Percentiles rank a stretch among this genome's conserved stretches.
These are phyloP conservation scores for Citrus australasica DNA, from an alignment of 345 rosid species.

Conservation along the genomic window DNA sequence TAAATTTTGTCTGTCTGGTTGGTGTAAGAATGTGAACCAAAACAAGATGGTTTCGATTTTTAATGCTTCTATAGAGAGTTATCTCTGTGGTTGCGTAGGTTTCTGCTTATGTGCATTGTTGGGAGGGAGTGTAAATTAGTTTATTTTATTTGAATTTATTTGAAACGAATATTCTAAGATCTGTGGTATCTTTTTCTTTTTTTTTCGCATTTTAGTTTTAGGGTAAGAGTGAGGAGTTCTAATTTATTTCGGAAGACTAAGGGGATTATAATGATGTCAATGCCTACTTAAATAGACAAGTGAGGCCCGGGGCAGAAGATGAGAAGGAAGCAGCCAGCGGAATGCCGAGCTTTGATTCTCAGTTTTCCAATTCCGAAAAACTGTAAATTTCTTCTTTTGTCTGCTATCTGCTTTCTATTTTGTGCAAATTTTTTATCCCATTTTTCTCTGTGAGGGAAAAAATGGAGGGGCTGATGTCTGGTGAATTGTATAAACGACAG, in stretches of 20 bases:
- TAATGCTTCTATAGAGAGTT: background rate
- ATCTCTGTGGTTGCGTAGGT: slow-evolving; percentile 1
- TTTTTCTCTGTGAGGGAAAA: background rate
- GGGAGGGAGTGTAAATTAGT: background rate
- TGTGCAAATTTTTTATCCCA: background rate
- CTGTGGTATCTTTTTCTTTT: background rate
- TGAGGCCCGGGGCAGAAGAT: slow-evolving; percentile 27
- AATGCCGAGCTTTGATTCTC: slow-evolving; percentile 46
- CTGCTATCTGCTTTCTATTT: background rate
- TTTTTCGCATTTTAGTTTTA: slow-evolving; percentile 3
- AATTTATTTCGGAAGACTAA: slow-evolving; percentile 18
- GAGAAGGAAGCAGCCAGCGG: slow-evolving; percentile 27
- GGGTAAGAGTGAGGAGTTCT: slow-evolving; percentile 5
- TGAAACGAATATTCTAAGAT: background rate
- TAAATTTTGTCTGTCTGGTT: background rate
- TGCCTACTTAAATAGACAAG: slow-evolving; percentile 19
- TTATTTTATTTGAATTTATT: no score
- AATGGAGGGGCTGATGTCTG: background rate
- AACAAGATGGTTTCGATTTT: background rate
- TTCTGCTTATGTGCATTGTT: background rate
- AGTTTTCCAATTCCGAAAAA: slow-evolving; percentile 21
- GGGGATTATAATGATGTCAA: slow-evolving; percentile 12
- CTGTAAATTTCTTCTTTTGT: slow-evolving; percentile 25
- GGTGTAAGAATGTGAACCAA: background rate
- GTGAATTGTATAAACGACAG: background rate